Evolutionary conservation across 176 grass and related monocot species (phyloP).

Genomic region (Ensete ventricosum): DNA sequence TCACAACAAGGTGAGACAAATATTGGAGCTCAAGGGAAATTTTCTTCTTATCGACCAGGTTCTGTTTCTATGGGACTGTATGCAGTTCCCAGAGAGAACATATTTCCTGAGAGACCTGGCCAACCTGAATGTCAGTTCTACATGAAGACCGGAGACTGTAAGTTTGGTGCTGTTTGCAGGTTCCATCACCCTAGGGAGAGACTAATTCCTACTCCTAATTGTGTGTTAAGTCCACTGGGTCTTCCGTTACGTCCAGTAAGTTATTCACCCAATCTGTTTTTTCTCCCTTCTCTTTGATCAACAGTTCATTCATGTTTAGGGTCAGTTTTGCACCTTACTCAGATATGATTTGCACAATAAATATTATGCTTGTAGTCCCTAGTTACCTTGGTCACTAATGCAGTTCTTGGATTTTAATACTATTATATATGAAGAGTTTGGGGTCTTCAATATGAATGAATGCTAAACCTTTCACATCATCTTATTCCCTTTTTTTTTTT

Average conservation of each 20-base stretch:
- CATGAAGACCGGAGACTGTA: constrained; percentile 93
- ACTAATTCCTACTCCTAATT: constrained; percentile 59
- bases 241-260: constrained; percentile 75
- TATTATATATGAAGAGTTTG: too few relatives aligned
- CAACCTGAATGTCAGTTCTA: constrained; percentile 93
- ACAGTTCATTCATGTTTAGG: not conserved
- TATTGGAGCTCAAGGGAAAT: constrained; percentile 44
- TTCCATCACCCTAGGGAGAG: constrained; percentile 90
- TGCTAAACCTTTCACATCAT: not conserved
- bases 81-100: constrained; percentile 60
- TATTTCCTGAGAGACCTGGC: constrained; percentile 90
- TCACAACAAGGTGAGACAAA: constrained; percentile 46
- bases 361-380: too few relatives aligned
- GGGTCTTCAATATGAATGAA: too few relatives aligned
- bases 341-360: too few relatives aligned
- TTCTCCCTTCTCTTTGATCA: not conserved
- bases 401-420: too few relatives aligned
- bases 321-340: not conserved
- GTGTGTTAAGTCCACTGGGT: constrained; percentile 52
- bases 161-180: constrained; percentile 86
- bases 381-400: too few relatives aligned
- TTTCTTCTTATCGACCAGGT: constrained; percentile 62
- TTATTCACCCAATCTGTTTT: constrained; percentile 11
- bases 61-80: constrained; percentile 58
- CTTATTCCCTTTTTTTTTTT: not conserved